phyloP scores from a whole-genome alignment of 768 basidiomycete species.

The Suillus alpinus region DNA sequence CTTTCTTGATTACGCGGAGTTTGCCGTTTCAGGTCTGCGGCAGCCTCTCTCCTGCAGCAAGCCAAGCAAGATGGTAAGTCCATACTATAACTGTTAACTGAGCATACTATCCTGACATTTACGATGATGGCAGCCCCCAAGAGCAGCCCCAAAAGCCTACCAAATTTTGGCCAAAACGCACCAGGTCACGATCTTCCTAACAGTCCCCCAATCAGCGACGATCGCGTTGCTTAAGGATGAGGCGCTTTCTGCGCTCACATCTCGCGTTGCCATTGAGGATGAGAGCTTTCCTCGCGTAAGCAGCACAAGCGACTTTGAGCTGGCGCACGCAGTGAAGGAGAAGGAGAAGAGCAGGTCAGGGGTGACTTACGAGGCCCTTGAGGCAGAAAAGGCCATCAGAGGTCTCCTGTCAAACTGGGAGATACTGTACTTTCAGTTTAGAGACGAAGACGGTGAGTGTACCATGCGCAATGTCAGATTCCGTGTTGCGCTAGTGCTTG shows the following conservation, averaged over 20 bases:
- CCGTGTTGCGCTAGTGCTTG: neutral
- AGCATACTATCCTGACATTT: neutral
- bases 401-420: conserved; percentile 64
- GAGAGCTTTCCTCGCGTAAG: conserved; percentile 36
- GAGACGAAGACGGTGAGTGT: conserved; percentile 57
- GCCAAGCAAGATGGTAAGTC: neutral
- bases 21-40: conserved; percentile 7
- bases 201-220: conserved; percentile 50
- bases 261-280: conserved; percentile 37
- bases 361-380: conserved; percentile 48
- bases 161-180: conserved; percentile 73
- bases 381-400: conserved; percentile 42
- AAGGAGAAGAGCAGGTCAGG: conserved; percentile 44
- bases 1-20: conserved; percentile 23
- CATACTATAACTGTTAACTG: neutral
- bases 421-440: conserved; percentile 63
- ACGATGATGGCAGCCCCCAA: conserved; percentile 41
- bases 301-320: conserved; percentile 54
- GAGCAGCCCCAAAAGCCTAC: conserved; percentile 58
- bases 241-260: conserved; percentile 56
- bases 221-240: conserved; percentile 62
- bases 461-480: neutral
- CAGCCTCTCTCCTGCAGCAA: neutral
- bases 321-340: conserved; percentile 54
- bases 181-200: conserved; percentile 63